Base-by-base conservation (phyloP, 1,139 yeast genomes). In the Debaryomyces fabryi region DNA sequence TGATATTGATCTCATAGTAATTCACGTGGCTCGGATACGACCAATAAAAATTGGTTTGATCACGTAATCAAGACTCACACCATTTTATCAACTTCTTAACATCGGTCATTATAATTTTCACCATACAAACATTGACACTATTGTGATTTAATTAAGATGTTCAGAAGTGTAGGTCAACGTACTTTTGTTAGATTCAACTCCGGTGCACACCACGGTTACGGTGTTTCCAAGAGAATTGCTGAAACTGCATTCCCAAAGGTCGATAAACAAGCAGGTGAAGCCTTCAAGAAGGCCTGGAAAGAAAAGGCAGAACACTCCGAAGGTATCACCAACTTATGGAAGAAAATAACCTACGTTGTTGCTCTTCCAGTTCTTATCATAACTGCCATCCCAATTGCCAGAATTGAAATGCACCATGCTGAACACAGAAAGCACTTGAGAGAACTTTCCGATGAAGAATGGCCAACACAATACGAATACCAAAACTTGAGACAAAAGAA, bases 391-490 rank as follows among this genome's bases (percentile, higher is more conserved):
- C 91, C 91, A 73, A 88, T 95, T 49, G 83, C 80, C 72, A 82
- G 80, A 62, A 78, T 87, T 65, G 99, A 93, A 78, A 71, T 78
- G 64, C 88, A 87, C 69, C 98, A 91, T 68, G 93, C 93, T 58
- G 81, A 86, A 63, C 98, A 92, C 80, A 83, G 96, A 74, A 81
- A 81, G 67, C 97, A 92, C 74, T 72, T 81, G 63, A 79, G 78
- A 58, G 89, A 88, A 64, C 77, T 89, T 52, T 66, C 85, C 39
- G 97, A 91, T 69, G 95, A 86, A 59, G 96, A 91, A 69, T 88
- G 96, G 91, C 97, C 97, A 63, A 76, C 72, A 54, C 95, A 87
- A 73, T 89, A 88, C 77, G 93, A 85, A 58, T 93, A 84, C 82
- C 92, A 86, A 79, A 92, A 93, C 81, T 72, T 90, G 63, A 88